phyloP scores from a whole-genome alignment of 805 yeast species.

The Candida michaelii region DNA sequence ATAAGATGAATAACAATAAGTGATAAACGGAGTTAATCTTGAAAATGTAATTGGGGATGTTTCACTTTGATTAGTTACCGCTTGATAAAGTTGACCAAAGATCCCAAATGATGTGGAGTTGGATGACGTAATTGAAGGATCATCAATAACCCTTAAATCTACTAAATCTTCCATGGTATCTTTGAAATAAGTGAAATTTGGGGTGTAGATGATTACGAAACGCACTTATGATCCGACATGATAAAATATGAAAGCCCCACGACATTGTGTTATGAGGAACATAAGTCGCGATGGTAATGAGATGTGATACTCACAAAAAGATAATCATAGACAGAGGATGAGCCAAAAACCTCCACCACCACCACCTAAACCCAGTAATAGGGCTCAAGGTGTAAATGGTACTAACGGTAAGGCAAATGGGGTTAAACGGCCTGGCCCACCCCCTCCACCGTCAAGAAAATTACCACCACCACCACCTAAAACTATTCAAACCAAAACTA shows the following conservation, averaged over 20 bases:
- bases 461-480: conserved; percentile 25
- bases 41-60: background rate
- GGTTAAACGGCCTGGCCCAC: conserved; percentile 19
- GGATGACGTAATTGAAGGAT: background rate
- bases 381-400: background rate
- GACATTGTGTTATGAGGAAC: background rate
- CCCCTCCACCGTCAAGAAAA: conserved; percentile 29
- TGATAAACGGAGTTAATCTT: conserved; percentile 12
- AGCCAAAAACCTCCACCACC: conserved; percentile 12
- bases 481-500: background rate
- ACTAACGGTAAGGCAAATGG: conserved; percentile 7
- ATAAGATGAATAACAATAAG: conserved; percentile 38
- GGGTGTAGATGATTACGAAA: no score
- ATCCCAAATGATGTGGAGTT: background rate
- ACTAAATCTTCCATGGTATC: conserved; percentile 2
- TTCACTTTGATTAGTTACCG: conserved; percentile 12
- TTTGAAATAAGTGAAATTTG: background rate
- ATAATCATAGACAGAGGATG: background rate
- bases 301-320: background rate
- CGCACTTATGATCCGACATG: conserved; percentile 1
- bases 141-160: background rate
- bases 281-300: conserved; percentile 1
- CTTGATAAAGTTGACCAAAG: conserved; percentile 3
- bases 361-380: conserved; percentile 6
- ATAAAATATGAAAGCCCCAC: background rate